Conservation (phyloP, 768 basidiomycete species). For the Serendipita sp. region DNA sequence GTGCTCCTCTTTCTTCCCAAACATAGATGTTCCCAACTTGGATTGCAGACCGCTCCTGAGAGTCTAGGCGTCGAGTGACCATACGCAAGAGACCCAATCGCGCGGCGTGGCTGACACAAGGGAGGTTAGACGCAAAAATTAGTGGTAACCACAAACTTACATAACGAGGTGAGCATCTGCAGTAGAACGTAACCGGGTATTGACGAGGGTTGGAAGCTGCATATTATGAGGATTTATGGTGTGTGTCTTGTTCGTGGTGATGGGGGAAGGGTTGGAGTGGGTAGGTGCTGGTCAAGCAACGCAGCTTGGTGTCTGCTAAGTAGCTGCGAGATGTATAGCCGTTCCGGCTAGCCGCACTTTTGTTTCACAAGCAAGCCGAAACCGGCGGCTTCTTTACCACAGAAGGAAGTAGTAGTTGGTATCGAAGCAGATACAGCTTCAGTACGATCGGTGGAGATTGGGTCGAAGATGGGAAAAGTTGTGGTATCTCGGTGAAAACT, state of each 20-base stretch:
- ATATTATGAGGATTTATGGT: conserved; percentile 22
- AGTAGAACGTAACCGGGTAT: conserved; percentile 52
- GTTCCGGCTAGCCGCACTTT: not conserved
- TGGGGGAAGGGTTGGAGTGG: conserved; percentile 12
- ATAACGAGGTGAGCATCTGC: not conserved
- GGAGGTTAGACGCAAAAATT: not conserved
- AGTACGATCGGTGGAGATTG: not conserved
- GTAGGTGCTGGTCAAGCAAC: conserved; percentile 10
- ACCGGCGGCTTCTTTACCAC: not conserved
- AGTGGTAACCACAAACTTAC: not conserved
- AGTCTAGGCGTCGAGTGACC: conserved; percentile 67
- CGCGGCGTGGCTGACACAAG: conserved; percentile 40
- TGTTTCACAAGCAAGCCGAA: not conserved
- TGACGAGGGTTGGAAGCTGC: conserved; percentile 62
- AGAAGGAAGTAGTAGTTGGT: conserved; percentile 4
- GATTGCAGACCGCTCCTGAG: conserved; percentile 47
- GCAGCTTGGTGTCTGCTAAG: not conserved
- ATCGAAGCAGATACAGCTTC: not conserved
- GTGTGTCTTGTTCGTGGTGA: conserved; percentile 8
- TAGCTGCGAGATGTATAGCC: not conserved
- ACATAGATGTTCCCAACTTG: conserved; percentile 4
- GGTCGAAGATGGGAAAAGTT: not conserved
- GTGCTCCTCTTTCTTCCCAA: conserved; percentile 2
- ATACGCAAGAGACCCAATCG: conserved; percentile 50
- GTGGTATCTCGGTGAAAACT: not conserved